A percentile compares a stretch with the other conserved stretches of the same genome.
Conservation (phyloP, 1,284 basidiomycete species). For the Ustilago tritici region DNA sequence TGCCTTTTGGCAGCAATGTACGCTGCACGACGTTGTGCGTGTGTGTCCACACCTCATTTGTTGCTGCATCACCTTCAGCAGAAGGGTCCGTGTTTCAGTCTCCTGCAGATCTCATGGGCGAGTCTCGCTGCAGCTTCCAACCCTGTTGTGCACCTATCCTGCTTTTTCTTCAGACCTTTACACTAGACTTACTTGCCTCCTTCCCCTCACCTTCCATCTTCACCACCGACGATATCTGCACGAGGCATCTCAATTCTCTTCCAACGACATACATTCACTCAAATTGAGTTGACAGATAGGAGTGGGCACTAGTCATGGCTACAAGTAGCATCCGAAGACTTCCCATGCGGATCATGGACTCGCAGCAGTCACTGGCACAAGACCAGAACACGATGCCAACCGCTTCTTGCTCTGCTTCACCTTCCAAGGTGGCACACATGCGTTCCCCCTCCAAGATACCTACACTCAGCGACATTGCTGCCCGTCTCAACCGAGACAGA, state of each 20-base stretch:
- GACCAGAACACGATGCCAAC: constrained; percentile 32
- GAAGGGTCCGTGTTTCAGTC: constrained; percentile 27
- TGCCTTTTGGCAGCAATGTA: neutral
- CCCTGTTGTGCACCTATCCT: neutral
- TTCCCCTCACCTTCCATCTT: neutral
- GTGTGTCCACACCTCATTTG: neutral
- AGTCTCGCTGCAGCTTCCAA: neutral
- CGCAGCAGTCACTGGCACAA: neutral
- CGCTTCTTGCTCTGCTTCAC: constrained; percentile 12
- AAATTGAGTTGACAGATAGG: neutral
- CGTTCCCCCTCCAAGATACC: constrained; percentile 46
- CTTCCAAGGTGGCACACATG: constrained; percentile 1
- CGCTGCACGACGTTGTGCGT: neutral
- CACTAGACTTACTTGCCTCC: neutral
- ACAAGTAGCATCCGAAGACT: constrained; percentile 32
- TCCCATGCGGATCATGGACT: constrained; percentile 18
- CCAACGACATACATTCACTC: neutral
- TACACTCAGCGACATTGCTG: constrained; percentile 57
- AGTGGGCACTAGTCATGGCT: constrained; percentile 11
- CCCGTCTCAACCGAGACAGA: constrained; percentile 42
- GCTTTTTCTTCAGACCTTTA: neutral
- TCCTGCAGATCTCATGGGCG: constrained; percentile 2
- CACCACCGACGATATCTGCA: neutral
- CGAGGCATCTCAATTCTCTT: neutral
- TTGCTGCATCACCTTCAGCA: neutral